phyloP scores from a whole-genome alignment of 257 asterid species.

The Solanum neorickii region DNA sequence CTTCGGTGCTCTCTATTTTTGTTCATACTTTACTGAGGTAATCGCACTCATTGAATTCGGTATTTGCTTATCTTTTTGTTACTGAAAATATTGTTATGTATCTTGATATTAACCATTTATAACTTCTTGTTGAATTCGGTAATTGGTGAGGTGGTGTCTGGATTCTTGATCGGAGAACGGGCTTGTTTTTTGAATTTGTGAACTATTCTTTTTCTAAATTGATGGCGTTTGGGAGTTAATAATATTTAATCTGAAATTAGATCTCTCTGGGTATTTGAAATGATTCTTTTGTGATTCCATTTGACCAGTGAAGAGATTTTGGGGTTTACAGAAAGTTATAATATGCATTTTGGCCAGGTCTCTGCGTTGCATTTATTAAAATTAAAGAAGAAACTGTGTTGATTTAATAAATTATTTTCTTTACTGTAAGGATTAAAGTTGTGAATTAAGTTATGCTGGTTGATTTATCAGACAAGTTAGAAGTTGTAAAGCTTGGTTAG shows the following conservation, averaged over 20 bases:
- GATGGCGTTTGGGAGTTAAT: neutral
- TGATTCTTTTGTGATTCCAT: neutral
- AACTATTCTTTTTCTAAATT: neutral
- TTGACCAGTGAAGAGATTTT: neutral
- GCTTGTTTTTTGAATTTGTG: neutral
- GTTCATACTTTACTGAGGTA: neutral
- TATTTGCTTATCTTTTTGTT: neutral
- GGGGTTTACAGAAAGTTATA: neutral
- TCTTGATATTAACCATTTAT: neutral
- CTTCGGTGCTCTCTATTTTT: neutral
- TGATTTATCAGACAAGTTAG: neutral
- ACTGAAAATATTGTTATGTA: neutral
- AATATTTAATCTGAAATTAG: neutral
- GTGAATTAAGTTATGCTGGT: neutral
- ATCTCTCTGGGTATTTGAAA: neutral
- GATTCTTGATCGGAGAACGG: neutral
- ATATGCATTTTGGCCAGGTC: neutral
- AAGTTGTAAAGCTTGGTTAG: neutral
- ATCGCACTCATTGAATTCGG: neutral
- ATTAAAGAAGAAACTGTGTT: neutral
- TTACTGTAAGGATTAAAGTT: neutral
- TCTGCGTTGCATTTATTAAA: neutral
- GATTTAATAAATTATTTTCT: neutral
- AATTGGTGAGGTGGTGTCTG: neutral
- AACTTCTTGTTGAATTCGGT: neutral